phyloP scores from a whole-genome alignment of 1,139 yeast species.

The Pichia norvegensis region DNA sequence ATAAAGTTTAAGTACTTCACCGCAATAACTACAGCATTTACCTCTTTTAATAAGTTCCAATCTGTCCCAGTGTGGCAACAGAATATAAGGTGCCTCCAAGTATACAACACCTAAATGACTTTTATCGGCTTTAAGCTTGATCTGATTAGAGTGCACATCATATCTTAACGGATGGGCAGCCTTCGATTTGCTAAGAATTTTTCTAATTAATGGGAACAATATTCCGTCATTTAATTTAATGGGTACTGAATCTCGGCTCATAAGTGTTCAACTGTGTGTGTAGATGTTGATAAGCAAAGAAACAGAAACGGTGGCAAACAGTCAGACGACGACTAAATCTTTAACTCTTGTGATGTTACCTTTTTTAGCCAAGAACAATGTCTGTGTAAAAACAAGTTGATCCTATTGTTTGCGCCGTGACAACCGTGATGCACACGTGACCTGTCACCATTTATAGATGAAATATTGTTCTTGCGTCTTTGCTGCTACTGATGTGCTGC shows the following conservation, averaged over 20 bases:
- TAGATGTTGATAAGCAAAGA: neutral
- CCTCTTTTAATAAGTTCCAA: conserved; percentile 55
- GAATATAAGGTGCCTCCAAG: conserved; percentile 45
- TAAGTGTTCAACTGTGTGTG: neutral
- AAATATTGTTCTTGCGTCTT: no score
- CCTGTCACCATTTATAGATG: no score
- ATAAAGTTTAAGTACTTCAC: conserved; percentile 44
- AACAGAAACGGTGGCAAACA: neutral
- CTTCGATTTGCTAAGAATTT: conserved; percentile 9
- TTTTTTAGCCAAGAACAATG: neutral
- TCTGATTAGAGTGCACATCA: conserved; percentile 7
- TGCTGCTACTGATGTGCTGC: no score
- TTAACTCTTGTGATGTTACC: no score
- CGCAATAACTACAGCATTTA: conserved; percentile 76
- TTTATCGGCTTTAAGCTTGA: conserved; percentile 8
- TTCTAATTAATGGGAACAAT: conserved; percentile 6
- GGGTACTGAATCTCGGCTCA: neutral
- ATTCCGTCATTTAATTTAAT: neutral
- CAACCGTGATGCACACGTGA: neutral
- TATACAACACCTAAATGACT: conserved; percentile 24
- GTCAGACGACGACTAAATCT: neutral
- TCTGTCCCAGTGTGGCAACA: conserved; percentile 66
- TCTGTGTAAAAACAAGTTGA: neutral
- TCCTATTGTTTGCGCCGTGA: neutral
- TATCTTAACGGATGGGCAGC: conserved; percentile 7